Base-by-base conservation (phyloP, 164 flowering plant genomes). In the Akebia trifoliata region DNA sequence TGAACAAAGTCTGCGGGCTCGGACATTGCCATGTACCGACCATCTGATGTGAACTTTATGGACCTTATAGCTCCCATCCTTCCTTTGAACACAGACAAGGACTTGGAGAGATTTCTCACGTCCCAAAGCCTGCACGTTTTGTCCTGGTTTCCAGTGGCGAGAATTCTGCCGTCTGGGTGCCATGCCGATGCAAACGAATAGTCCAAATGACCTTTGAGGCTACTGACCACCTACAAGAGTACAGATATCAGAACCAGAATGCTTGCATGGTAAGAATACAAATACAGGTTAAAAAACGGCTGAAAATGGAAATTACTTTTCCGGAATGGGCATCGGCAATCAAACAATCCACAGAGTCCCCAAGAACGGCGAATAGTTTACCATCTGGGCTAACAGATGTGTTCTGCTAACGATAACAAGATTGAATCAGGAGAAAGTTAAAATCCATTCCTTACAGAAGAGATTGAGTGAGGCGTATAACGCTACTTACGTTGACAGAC, bases 1-100 rank as follows among this genome's bases (percentile, higher is more conserved):
- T 89, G 96, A 50, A 92, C 88, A 57, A 89, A 92, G 70, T 92
- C 98, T 11, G 98, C 98, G 2, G 95, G 86, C 74, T 92, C 98
- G 6, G 96, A 90, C 90, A 85, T 85, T 3, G 95, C 93, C 85
- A 92, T 60, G 65, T 83, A 92, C 9, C 75, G 79, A 17, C 98
- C 96, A 54, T 87, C 94, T 3, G 90, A 72, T 6, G 77, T 79
- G 86, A 89, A 92, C 64, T 74, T 81, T 6, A 92, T 39, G 26
- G 84, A 75, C 57, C 96, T 78, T 26, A 92, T 84, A 5, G 96
- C 96, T 6, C 96, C 98, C 84, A 92, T 92, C 35, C 81, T 74
- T 12, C 98, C 98, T 63, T 89, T 80, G 24, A 92, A 68, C 1
- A 92, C 86, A 8, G 74, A 70, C 8, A 87, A n/a, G 22, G 60